Percentiles rank a stretch among this genome's conserved stretches.
Evolutionary conservation across 495 filamentous ascomycete genomes (phyloP).

Genomic region (Xylaria curta): DNA sequence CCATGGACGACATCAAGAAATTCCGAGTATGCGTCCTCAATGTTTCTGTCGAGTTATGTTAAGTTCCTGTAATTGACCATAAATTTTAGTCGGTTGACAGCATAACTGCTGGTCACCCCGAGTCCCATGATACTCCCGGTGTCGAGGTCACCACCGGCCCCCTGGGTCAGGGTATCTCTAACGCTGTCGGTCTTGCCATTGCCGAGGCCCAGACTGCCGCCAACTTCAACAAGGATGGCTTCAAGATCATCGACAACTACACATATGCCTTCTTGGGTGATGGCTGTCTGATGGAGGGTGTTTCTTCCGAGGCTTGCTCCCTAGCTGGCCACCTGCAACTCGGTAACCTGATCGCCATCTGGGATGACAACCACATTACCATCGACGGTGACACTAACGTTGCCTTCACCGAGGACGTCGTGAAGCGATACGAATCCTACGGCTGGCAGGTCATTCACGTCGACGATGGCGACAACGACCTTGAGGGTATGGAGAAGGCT

Average conservation of each 20-base stretch:
- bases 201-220: conserved; percentile 89
- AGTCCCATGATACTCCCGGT: conserved; percentile 94
- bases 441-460: conserved; percentile 94
- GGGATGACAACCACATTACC: conserved; percentile 99
- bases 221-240: conserved; percentile 96
- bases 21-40: conserved; percentile 79
- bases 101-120: conserved; percentile 96
- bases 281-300: conserved; percentile 98
- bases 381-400: conserved; percentile 91
- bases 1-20: conserved; percentile 88
- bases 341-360: conserved; percentile 95
- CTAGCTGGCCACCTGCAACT: conserved; percentile 95
- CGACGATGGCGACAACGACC: conserved; percentile 88
- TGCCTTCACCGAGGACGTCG: conserved; percentile 96
- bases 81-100: conserved; percentile 74
- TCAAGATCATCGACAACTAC: conserved; percentile 91
- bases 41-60: no score
- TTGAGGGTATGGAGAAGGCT: conserved; percentile 85
- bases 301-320: conserved; percentile 91
- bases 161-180: conserved; percentile 93
- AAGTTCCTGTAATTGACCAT: background rate
- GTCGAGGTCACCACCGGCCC: conserved; percentile 98
- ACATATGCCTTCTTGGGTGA: conserved; percentile 97
- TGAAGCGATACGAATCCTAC: conserved; percentile 95
- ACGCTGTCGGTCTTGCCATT: conserved; percentile 95